These are phyloP conservation scores for Chlamydomonas asymmetrica DNA, from an alignment of 139 green algal genomes.

Conservation along the genomic window DNA sequence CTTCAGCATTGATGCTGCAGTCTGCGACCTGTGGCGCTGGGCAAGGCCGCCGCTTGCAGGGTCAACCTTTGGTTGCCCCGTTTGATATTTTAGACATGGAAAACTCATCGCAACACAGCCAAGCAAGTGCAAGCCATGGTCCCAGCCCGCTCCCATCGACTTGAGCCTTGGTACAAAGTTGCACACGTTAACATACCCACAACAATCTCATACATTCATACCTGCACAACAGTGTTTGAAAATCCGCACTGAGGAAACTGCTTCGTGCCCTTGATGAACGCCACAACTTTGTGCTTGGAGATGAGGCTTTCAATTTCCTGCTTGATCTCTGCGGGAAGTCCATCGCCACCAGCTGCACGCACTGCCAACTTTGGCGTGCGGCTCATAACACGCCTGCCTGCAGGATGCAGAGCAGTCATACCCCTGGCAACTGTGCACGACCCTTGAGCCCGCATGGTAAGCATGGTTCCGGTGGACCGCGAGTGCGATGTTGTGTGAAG, in stretches of 20 bases:
- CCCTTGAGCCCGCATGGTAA: no score
- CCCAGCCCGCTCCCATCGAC: no score
- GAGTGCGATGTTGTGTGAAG: no score
- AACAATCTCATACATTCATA: neutral
- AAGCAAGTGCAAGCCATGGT: neutral
- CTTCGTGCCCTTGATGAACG: constrained; percentile 94
- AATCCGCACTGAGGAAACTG: constrained; percentile 95
- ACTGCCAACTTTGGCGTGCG: no score
- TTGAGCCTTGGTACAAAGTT: no score
- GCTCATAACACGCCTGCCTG: no score
- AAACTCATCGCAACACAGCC: neutral
- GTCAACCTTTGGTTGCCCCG: neutral
- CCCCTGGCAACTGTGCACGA: no score
- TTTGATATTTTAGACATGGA: neutral
- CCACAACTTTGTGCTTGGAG: constrained; percentile 18
- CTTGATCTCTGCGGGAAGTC: constrained; percentile 29
- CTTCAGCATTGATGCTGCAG: neutral
- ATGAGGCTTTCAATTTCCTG: constrained; percentile 29
- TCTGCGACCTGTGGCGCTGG: no score
- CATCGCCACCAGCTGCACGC: neutral
- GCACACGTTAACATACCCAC: neutral
- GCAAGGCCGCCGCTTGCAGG: neutral
- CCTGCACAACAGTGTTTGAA: constrained; percentile 90
- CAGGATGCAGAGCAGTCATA: no score
- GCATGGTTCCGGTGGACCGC: no score